Evolutionary conservation across 2,329 filamentous ascomycete genomes (phyloP).

Genomic region (Penicillium occitanis): DNA sequence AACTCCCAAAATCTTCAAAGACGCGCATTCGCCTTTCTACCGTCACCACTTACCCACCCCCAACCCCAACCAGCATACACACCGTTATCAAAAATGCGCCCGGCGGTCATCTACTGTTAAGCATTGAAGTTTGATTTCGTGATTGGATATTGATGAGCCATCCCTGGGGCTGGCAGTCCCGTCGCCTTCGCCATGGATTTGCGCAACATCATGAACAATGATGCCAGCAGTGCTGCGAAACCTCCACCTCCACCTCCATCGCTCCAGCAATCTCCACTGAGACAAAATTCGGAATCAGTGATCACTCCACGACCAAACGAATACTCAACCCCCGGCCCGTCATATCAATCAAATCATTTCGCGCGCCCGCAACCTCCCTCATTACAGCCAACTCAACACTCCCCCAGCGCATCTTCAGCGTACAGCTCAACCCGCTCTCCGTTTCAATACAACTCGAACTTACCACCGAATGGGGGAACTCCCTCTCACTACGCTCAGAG

Average conservation of each 20-base stretch:
- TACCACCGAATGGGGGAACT: slow-evolving; percentile 32
- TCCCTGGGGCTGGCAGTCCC: slow-evolving; percentile 19
- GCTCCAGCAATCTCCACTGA: slow-evolving; percentile 29
- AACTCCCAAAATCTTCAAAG: slow-evolving; percentile 16
- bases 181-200: slow-evolving; percentile 50
- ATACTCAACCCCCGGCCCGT: slow-evolving; percentile 26
- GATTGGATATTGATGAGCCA: slow-evolving; percentile 22
- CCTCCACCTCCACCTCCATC: slow-evolving; percentile 30
- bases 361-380: slow-evolving; percentile 42
- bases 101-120: not conserved
- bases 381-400: slow-evolving; percentile 47
- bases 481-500: slow-evolving; percentile 37
- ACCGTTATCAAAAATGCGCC: slow-evolving; percentile 8
- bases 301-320: slow-evolving; percentile 28
- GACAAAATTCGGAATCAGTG: slow-evolving; percentile 32
- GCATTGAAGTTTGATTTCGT: slow-evolving; percentile 8
- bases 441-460: slow-evolving; percentile 40
- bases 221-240: slow-evolving; percentile 37
- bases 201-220: slow-evolving; percentile 54
- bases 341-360: slow-evolving; percentile 32
- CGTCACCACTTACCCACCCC: not conserved
- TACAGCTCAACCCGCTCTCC: slow-evolving; percentile 42
- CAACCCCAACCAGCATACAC: not conserved
- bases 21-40: slow-evolving; percentile 17
- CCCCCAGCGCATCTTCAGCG: slow-evolving; percentile 43